phyloP scores from a whole-genome alignment of 1,139 yeast genomes.

The Scheffersomyces titani region DNA sequence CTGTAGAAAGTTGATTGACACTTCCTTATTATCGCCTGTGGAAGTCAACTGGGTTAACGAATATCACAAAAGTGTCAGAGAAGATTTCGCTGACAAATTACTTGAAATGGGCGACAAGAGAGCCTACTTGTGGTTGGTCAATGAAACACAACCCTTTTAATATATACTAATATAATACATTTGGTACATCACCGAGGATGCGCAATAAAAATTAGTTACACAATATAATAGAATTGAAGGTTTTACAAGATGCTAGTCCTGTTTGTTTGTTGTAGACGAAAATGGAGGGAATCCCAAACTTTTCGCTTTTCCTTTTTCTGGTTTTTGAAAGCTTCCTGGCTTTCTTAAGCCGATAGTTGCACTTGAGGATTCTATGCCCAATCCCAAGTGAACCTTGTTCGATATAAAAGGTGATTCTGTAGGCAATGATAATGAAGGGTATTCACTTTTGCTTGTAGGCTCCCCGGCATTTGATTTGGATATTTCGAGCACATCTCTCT shows the following conservation, averaged over 20 bases:
- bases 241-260: slow-evolving; percentile 11
- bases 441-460: slow-evolving; percentile 9
- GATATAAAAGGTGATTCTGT: slow-evolving; percentile 38
- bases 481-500: slow-evolving; percentile 20
- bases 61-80: slow-evolving; percentile 41
- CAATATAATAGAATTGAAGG: slow-evolving; percentile 6
- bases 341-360: slow-evolving; percentile 38
- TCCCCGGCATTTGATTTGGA: slow-evolving; percentile 1
- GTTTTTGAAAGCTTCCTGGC: slow-evolving; percentile 45
- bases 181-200: slow-evolving; percentile 1
- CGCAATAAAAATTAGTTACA: not conserved
- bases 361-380: slow-evolving; percentile 4
- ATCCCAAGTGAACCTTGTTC: slow-evolving; percentile 25
- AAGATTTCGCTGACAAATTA: slow-evolving; percentile 35
- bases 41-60: slow-evolving; percentile 56
- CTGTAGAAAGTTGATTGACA: slow-evolving; percentile 49
- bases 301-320: slow-evolving; percentile 17
- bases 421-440: slow-evolving; percentile 23
- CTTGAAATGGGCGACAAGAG: slow-evolving; percentile 38
- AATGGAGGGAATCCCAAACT: slow-evolving; percentile 29
- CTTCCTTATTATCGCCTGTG: slow-evolving; percentile 28
- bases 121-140: slow-evolving; percentile 42
- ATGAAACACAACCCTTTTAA: slow-evolving; percentile 36
- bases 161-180: not conserved
- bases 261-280: slow-evolving; percentile 21